phyloP scores from a whole-genome alignment of 305 asterid genomes.

The Withania somnifera region DNA sequence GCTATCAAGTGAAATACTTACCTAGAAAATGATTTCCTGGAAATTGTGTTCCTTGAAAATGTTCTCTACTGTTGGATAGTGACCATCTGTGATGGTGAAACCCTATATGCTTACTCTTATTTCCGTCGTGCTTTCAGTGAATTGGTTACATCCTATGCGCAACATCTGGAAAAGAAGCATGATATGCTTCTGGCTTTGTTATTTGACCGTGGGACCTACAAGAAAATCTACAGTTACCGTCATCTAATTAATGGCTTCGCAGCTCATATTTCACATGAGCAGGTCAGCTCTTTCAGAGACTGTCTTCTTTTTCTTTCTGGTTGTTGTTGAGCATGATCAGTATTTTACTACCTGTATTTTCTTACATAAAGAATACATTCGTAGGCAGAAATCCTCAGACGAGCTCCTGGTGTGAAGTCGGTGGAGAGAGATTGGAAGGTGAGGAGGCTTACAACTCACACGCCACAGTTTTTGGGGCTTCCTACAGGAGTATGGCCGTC shows the following conservation, averaged over 20 bases:
- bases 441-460: constrained; percentile 88
- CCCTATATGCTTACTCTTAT: not conserved
- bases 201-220: constrained; percentile 71
- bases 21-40: not conserved
- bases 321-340: constrained; percentile 1
- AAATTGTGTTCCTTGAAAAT: not conserved
- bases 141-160: constrained; percentile 53
- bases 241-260: constrained; percentile 96
- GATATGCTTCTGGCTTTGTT: constrained; percentile 92
- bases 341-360: constrained; percentile 12
- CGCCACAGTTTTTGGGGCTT: constrained; percentile 95
- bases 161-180: constrained; percentile 72
- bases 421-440: constrained; percentile 98
- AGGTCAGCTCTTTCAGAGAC: constrained; percentile 33
- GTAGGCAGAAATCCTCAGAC: constrained; percentile 87
- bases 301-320: not conserved
- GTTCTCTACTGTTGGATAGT: not conserved
- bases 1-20: not conserved
- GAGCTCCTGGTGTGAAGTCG: constrained; percentile 79
- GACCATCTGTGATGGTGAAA: not conserved
- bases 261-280: constrained; percentile 75
- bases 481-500: constrained; percentile 99
- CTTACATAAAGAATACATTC: constrained; percentile 37
- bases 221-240: constrained; percentile 84
- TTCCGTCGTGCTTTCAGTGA: constrained; percentile 43